A percentile compares a stretch with the other conserved stretches of the same genome.
Conservation (phyloP, 139 green algal genomes). For the Ettlia oleoabundans region DNA sequence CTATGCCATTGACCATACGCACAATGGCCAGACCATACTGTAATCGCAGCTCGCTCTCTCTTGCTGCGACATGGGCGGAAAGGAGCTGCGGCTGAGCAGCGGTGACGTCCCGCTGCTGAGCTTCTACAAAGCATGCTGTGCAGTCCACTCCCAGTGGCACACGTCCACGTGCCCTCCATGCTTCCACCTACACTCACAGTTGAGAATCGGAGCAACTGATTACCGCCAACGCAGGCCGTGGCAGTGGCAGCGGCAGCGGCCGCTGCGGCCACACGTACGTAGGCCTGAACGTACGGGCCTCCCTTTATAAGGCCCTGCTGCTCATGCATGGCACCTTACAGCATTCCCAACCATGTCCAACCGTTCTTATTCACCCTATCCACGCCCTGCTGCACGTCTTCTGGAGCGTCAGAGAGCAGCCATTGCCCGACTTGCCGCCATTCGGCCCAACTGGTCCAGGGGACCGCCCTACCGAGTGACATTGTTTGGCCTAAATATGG, state of each 20-base stretch:
- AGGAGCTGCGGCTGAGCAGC: background rate
- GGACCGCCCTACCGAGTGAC: conserved; percentile 60
- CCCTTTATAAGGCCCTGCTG: too few species aligned
- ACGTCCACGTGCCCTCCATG: conserved; percentile 69
- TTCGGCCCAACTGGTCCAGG: conserved; percentile 78
- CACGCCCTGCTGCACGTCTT: conserved; percentile 10
- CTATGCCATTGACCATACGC: conserved; percentile 85
- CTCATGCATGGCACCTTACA: background rate
- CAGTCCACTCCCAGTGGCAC: conserved; percentile 74
- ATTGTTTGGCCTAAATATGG: too few species aligned
- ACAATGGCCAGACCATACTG: conserved; percentile 66
- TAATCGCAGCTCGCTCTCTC: conserved; percentile 48
- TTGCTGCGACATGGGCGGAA: background rate
- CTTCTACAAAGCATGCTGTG: conserved; percentile 66
- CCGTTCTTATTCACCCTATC: conserved; percentile 8
- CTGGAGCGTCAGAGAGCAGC: conserved; percentile 45
- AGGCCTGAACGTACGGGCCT: too few species aligned
- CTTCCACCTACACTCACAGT: conserved; percentile 46
- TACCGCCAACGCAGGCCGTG: too few species aligned
- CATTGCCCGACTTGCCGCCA: conserved; percentile 59
- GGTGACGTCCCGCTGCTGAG: background rate
- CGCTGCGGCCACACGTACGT: background rate
- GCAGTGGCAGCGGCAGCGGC: background rate
- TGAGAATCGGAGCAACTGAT: background rate
- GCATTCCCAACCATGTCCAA: accelerated